These are phyloP conservation scores for Lasiosphaeria hispida DNA, from an alignment of 495 filamentous ascomycete genomes.

Conservation along the genomic window DNA sequence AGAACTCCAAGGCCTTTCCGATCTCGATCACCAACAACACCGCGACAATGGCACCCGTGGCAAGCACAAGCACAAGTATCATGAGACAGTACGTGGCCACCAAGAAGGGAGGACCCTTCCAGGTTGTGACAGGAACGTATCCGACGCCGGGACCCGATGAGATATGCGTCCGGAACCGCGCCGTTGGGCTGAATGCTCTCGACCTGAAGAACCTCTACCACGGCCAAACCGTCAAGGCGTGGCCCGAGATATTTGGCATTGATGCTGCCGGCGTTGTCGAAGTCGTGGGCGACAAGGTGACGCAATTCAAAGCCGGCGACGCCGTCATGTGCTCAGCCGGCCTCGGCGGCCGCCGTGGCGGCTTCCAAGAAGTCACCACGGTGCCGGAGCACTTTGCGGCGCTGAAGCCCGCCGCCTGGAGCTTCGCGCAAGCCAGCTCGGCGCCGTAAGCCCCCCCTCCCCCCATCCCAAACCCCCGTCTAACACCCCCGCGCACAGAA, in stretches of 20 bases:
- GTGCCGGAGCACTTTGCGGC: slow-evolving; percentile 37
- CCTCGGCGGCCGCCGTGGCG: slow-evolving; percentile 25
- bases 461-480: background rate
- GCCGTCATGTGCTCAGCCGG: slow-evolving; percentile 34
- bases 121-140: slow-evolving; percentile 10
- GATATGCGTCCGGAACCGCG: slow-evolving; percentile 35
- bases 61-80: background rate
- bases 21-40: background rate
- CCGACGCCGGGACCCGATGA: slow-evolving; percentile 31
- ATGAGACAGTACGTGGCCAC: slow-evolving; percentile 12
- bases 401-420: slow-evolving; percentile 36
- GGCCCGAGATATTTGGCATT: slow-evolving; percentile 40
- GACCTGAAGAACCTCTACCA: slow-evolving; percentile 39
- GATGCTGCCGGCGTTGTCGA: slow-evolving; percentile 42
- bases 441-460: slow-evolving; percentile 31
- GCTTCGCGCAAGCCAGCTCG: slow-evolving; percentile 44
- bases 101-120: slow-evolving; percentile 15
- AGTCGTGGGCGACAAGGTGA: slow-evolving; percentile 30
- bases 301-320: slow-evolving; percentile 36
- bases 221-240: slow-evolving; percentile 29
- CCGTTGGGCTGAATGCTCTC: slow-evolving; percentile 39
- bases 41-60: slow-evolving; percentile 1
- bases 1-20: too few species aligned
- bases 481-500: slow-evolving; percentile 22
- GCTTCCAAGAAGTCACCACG: slow-evolving; percentile 41